Evolutionary conservation across 1,284 basidiomycete species (phyloP), one percentile per base, ranked within the genome.

Genomic region (Papiliotrema terrestris): DNA sequence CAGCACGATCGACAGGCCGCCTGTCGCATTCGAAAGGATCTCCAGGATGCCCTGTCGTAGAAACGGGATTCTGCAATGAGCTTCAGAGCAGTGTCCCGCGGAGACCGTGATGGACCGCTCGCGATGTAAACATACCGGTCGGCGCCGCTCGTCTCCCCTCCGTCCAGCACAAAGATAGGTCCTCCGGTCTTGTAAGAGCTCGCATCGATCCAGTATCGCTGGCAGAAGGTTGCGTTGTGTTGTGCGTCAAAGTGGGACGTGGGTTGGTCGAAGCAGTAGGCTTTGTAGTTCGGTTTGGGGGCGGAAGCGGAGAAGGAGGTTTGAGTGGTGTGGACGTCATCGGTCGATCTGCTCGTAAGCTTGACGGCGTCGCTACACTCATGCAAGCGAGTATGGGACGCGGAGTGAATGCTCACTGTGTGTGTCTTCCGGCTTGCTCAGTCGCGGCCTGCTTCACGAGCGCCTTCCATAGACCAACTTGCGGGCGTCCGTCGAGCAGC

Each of bases 131-230:
- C 66, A 51, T 43, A 72, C 68, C 72, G 52, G 56, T 75, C 62
- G 19, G 57, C 68, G 5, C 76, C 77, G 52, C 66, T 68, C 3
- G 89, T 91, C 77, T 94, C 91, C 9, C 91, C 91, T 20, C 88
- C 87, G 71, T 93, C 88, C 47, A 93, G 76, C 11, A 91, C 81
- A 66, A 89, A 84, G 25, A 94, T 86, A 0, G 91, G 91, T 4
- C 84, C 86, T 45, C 85, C 84, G 1, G 81, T 77, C 56, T 83
- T 80, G 75, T 95, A 97, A 73, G 90, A 84, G 35, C 87, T 83
- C n/a, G 83, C 83, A 69, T 87, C 92, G 46, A 93, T 81, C 91
- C 93, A 98, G 77, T 92, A 97, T 25, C 78, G 63, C 56, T 80
- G 79, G 51, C 78, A 75, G 65, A 81, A 80, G 1, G 78, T 80